phyloP scores from a whole-genome alignment of 768 basidiomycete genomes.

The Lactarius hengduanensis region DNA sequence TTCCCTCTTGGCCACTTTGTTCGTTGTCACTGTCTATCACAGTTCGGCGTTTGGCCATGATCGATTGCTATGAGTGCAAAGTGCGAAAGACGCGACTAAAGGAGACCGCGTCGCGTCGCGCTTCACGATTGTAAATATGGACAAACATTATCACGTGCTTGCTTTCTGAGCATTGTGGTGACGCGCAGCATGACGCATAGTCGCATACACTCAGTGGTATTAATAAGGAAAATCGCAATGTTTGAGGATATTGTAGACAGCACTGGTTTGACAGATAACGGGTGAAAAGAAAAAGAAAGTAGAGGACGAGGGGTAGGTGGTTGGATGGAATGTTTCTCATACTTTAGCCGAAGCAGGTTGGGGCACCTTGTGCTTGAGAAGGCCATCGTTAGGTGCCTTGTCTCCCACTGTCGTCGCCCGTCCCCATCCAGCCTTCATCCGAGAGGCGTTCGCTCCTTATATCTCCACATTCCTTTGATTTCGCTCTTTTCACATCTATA shows the following conservation, averaged over 20 bases:
- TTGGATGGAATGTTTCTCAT: neutral
- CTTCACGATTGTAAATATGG: neutral
- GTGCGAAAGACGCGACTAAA: neutral
- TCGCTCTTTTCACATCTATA: neutral
- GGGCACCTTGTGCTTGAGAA: neutral
- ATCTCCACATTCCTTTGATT: conserved; percentile 13
- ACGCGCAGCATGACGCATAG: neutral
- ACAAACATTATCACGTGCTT: conserved; percentile 2
- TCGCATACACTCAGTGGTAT: too few species aligned
- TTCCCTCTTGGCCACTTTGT: conserved; percentile 5
- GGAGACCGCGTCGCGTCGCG: conserved; percentile 10
- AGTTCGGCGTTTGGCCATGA: conserved; percentile 27
- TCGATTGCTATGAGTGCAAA: neutral
- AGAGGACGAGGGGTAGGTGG: neutral
- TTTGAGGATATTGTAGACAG: neutral
- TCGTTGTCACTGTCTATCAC: conserved; percentile 27
- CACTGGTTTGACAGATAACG: neutral
- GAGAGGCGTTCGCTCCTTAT: conserved; percentile 23
- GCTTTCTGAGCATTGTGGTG: neutral
- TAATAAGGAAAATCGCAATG: too few species aligned
- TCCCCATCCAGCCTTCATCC: neutral
- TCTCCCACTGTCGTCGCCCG: neutral
- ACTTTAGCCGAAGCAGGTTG: neutral
- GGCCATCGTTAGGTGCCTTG: conserved; percentile 12
- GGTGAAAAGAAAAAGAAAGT: neutral